A percentile compares a stretch with the other conserved stretches of the same genome.
These are phyloP conservation scores for Clarkia xantiana DNA, from an alignment of 345 rosid species.

Conservation along the genomic window DNA sequence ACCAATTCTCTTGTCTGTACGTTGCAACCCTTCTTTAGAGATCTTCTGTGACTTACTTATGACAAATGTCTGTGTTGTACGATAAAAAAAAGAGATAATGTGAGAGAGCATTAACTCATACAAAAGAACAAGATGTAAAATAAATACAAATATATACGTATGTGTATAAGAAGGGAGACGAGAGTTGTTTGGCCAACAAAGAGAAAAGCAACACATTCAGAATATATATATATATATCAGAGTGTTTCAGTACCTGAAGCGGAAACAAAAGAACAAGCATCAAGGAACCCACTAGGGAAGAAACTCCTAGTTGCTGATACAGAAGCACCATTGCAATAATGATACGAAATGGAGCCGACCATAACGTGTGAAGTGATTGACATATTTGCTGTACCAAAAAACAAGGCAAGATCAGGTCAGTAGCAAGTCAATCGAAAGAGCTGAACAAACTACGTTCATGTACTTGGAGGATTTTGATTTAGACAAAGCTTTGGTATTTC, in stretches of 20 bases:
- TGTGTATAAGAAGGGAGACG: background rate
- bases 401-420: constrained; percentile 8
- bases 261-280: constrained; percentile 83
- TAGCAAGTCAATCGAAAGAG: background rate
- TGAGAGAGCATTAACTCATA: background rate
- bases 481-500: too few relatives aligned
- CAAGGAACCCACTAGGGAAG: constrained; percentile 90
- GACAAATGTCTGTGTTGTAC: constrained; percentile 51
- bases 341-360: constrained; percentile 99
- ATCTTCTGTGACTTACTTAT: constrained; percentile 85
- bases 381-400: constrained; percentile 66
- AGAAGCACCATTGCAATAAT: constrained; percentile 71
- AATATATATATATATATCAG: background rate
- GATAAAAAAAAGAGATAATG: constrained; percentile 2
- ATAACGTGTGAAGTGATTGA: constrained; percentile 88
- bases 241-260: constrained; percentile 42
- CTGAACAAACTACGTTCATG: background rate
- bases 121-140: too few relatives aligned
- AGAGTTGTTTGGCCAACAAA: background rate
- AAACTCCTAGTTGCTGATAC: constrained; percentile 64
- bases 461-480: too few relatives aligned
- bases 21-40: constrained; percentile 91
- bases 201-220: background rate
- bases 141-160: too few relatives aligned
- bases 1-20: constrained; percentile 94